Base-by-base conservation (phyloP, 768 basidiomycete species). In the Mrakia frigida region DNA sequence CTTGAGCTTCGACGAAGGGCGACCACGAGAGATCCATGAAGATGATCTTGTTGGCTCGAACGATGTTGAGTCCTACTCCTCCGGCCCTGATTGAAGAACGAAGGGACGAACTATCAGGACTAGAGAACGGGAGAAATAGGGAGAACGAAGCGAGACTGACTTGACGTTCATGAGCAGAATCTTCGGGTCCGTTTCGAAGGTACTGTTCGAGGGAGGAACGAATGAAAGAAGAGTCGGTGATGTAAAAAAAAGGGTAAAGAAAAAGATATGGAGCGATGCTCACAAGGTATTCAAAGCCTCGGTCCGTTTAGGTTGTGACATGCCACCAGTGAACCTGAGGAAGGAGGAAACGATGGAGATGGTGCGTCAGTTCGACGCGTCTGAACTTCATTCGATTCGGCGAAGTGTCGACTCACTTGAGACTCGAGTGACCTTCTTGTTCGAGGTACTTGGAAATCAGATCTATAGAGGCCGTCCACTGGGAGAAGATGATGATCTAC, bases 401-500 rank as follows among this genome's bases (percentile, higher is more conserved):
- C n/a, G 63, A 68, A 18, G 25, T 25, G 21, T 13, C 0, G 9
- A 43, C 35, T 68, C 65, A 68, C 65, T 21, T 23, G 25, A 68
- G 6, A 13, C 35, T 39, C 23, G 35, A 35, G 65, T 39, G 25
- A 35, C 65, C 65, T n/a, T 68, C 65, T 23, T 68, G 65, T 7
- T 35, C 2, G 35, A 68, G 65, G 25, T 39, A 68, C 25, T 23
- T 16, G 1, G 35, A 13, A 39, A 68, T 68, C 33, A 68, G 37
- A 1, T n/a, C 18, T 18, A 68, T 16, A 33, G 43, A 90, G 5
- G 85, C 81, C 0, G 89, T 90, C 88, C 91, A 92, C 81, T 90
- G 89, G 0, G 90, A 91, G 75, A 91, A 86, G 74, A 92, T 83
- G 71, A 93, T 81, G 65, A 87, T 46, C 75, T 74, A n/a, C n/a